Evolutionary conservation across 805 yeast species (phyloP), one percentile per base, ranked within the genome.

Genomic region (Yamadazyma nakazawae): DNA sequence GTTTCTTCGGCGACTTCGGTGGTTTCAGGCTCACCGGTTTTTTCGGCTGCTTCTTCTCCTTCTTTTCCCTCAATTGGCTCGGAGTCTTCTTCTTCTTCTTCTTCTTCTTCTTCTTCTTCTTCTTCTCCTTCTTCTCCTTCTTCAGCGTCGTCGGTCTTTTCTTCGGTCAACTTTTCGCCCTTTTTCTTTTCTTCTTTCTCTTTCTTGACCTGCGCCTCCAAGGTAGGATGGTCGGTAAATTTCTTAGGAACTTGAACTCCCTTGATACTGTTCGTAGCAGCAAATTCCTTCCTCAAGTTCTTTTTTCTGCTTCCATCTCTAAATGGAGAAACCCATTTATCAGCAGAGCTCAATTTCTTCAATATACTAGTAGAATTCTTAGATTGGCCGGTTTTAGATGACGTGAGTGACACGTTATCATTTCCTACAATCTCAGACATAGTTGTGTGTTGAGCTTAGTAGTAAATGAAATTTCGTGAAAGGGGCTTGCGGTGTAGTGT

Each of bases 251-350:
- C 73, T 35, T 54, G 62, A 34, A 72, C 50, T 25, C 60, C 57
- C 21, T 59, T 57, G 40, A 71, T 63, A 28, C 58, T 54, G 55
- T 70, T 71, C 36, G 58, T 57, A 13, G 64, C 66, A 47, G 62
- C 61, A 47, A 64, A 70, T 54, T 70, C 64, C 51, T 70, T 55
- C 40, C 60, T 56, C 44, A 66, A 63, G 54, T 65, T 69, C 56
- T 63, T 64, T 40, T 53, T 58, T 34, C 52, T 26, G 5, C 56
- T 49, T 10, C 59, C 40, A 24, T 57, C 49, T 55, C 76, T 62
- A 41, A 72, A 72, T n/a, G 76, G 76, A 5, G 76, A 70, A 12
- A 64, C 63, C 75, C 76, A 72, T 42, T 50, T 50, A 1, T 65
- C 61, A 34, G 63, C 59, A 24, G 65, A 53, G 24, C 67, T 56